Percentiles rank a stretch among this genome's conserved stretches.
Evolutionary conservation across 129 eudicot species (phyloP).

Genomic region (Flaveria linearis): DNA sequence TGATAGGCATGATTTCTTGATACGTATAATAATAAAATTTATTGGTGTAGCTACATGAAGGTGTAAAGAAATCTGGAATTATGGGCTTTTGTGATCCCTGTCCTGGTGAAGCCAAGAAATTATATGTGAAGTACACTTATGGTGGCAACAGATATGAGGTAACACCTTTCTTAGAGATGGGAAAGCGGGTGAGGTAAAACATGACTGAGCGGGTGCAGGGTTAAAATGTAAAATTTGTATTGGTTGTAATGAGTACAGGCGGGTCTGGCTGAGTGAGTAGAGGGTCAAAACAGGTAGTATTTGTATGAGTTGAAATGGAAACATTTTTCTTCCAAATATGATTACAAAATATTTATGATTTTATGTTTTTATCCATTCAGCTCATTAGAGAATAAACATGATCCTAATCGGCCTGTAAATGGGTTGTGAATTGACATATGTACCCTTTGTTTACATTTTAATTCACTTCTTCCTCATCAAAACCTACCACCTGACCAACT

Average conservation of each 20-base stretch:
- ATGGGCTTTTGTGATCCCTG: constrained; percentile 99
- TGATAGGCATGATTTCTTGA: background rate
- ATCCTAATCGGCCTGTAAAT: background rate
- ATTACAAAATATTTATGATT: background rate
- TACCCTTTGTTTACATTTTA: background rate
- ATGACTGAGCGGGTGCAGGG: background rate
- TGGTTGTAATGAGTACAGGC: background rate
- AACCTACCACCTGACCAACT: constrained; percentile 9
- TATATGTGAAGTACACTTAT: constrained; percentile 63
- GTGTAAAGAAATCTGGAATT: constrained; percentile 94
- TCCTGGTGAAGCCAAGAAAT: constrained; percentile 74
- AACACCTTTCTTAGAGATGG: constrained; percentile 10
- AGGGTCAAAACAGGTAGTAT: too few relatives aligned
- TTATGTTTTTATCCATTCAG: background rate
- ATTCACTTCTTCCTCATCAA: background rate
- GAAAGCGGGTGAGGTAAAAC: background rate
- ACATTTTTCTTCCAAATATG: background rate
- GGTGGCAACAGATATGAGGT: constrained; percentile 64
- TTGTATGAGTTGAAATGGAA: too few relatives aligned
- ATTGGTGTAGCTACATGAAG: constrained; percentile 77
- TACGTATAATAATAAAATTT: constrained; percentile 1
- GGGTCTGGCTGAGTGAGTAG: too few relatives aligned
- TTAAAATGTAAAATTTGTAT: background rate
- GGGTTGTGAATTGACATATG: background rate
- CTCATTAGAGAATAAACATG: constrained; percentile 4